Evolutionary conservation across 257 asterid genomes (phyloP).

Genomic region (Solanum clarkiae): DNA sequence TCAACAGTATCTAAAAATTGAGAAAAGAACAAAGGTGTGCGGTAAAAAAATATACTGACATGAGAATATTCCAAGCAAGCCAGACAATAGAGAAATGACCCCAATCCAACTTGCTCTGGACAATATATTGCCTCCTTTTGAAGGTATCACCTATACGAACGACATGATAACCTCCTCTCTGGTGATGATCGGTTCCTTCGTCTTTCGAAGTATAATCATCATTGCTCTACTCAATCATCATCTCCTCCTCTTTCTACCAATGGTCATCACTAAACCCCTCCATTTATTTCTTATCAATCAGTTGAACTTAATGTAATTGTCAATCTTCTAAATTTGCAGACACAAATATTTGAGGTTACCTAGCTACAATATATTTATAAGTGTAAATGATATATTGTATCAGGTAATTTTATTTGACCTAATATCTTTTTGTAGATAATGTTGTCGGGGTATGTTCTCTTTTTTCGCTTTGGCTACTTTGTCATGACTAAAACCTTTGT

Average conservation of each 20-base stretch:
- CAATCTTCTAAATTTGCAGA: no score
- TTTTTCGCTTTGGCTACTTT: no score
- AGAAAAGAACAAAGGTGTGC: background rate
- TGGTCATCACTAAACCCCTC: background rate
- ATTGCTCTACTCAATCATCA: slow-evolving; percentile 24
- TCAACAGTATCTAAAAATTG: background rate
- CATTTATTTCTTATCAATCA: background rate
- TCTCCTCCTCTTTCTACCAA: background rate
- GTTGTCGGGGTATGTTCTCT: no score
- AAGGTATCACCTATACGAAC: slow-evolving; percentile 70
- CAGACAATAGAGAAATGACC: slow-evolving; percentile 96
- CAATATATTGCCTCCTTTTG: slow-evolving; percentile 65
- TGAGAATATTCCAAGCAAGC: slow-evolving; percentile 82
- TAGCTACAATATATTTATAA: no score
- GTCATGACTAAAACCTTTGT: no score
- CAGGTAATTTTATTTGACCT: no score
- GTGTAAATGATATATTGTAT: no score
- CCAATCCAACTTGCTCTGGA: slow-evolving; percentile 93
- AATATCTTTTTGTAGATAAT: no score
- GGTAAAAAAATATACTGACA: slow-evolving; percentile 12
- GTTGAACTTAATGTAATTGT: no score
- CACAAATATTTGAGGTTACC: no score
- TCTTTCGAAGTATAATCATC: slow-evolving; percentile 70
- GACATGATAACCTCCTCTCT: slow-evolving; percentile 90
- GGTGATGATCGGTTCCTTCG: slow-evolving; percentile 83